phyloP scores from a whole-genome alignment of 2,329 filamentous ascomycete species.

The Onygenales sp. region DNA sequence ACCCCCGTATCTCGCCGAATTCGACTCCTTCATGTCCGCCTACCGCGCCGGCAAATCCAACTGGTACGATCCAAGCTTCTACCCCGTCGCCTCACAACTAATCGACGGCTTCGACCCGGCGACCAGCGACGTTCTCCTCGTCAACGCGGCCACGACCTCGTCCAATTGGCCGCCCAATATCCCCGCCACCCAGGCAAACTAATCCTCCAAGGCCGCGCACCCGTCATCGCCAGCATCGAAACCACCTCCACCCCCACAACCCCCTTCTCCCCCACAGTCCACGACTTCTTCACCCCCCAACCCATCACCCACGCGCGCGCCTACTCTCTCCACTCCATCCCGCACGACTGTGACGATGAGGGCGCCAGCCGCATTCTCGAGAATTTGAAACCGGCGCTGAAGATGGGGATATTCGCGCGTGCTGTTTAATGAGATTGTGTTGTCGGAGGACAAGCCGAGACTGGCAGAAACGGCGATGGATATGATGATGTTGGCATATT shows the following conservation, averaged over 20 bases:
- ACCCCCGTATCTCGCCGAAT: background rate
- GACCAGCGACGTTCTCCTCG: slow-evolving; percentile 21
- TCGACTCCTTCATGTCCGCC: background rate
- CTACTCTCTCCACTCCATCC: slow-evolving; percentile 52
- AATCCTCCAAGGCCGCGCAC: background rate
- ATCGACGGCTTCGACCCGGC: slow-evolving; percentile 4
- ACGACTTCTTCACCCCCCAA: slow-evolving; percentile 52
- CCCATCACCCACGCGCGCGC: slow-evolving; percentile 39
- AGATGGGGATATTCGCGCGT: slow-evolving; percentile 42
- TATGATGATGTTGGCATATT: background rate
- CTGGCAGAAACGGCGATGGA: background rate
- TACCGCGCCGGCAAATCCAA: background rate
- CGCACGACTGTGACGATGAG: slow-evolving; percentile 52
- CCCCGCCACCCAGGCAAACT: background rate
- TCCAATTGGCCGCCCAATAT: background rate
- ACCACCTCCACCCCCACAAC: too few species aligned
- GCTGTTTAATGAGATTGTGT: slow-evolving; percentile 11
- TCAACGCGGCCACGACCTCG: slow-evolving; percentile 18
- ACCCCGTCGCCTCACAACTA: background rate
- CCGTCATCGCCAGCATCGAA: background rate
- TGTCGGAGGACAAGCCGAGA: background rate
- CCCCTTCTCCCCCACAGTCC: slow-evolving; percentile 20
- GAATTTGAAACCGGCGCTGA: slow-evolving; percentile 46
- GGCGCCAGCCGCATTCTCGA: slow-evolving; percentile 42
- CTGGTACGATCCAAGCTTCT: background rate